Percentiles rank a stretch among this genome's conserved stretches.
Evolutionary conservation across 78 protist genomes (phyloP).

Genomic region (Dictyostelium citrinum): DNA sequence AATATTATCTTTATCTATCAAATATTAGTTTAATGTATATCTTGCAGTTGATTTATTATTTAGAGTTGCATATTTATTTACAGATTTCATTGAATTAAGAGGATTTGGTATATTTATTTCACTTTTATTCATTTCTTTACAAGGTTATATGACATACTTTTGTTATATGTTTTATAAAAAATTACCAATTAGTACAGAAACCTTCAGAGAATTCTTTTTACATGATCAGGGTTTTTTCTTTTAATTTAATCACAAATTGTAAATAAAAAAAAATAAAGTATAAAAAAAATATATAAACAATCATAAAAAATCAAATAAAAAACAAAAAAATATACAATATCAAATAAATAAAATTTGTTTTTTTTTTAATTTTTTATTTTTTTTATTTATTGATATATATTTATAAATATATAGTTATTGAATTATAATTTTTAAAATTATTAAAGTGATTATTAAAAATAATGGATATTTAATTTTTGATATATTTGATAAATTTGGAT

Average conservation of each 20-base stretch:
- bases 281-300: neutral
- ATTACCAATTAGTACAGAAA: slow-evolving; percentile 9
- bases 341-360: neutral
- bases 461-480: neutral
- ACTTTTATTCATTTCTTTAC: neutral
- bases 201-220: slow-evolving; percentile 52
- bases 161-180: slow-evolving; percentile 22
- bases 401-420: too few relatives aligned
- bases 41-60: slow-evolving; percentile 49
- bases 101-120: slow-evolving; percentile 63
- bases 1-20: neutral
- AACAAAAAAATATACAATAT: neutral
- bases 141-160: slow-evolving; percentile 35
- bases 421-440: neutral
- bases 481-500: neutral
- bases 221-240: slow-evolving; percentile 39
- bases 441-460: neutral
- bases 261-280: neutral
- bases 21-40: slow-evolving; percentile 5
- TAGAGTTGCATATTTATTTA: slow-evolving; percentile 36
- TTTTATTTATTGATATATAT: neutral
- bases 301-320: too few relatives aligned
- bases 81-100: neutral
- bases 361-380: neutral
- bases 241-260: neutral